Percentiles rank a stretch among this genome's conserved stretches.
These are phyloP conservation scores for Talaromyces ruber DNA, from an alignment of 495 filamentous ascomycete genomes.

Conservation along the genomic window DNA sequence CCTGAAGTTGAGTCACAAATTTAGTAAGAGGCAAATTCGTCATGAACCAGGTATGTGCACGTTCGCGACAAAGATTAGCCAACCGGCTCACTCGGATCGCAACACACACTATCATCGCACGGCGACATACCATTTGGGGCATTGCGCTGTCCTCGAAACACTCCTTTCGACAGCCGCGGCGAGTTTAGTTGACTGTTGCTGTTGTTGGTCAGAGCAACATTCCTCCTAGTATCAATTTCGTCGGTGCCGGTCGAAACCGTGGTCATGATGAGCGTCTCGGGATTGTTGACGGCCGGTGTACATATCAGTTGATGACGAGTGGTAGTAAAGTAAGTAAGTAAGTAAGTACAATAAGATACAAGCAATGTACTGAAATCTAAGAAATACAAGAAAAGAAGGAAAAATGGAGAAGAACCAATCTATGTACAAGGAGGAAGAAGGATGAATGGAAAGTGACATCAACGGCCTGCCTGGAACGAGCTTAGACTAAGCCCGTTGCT, in stretches of 20 bases:
- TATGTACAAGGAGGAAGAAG: constrained; percentile 3
- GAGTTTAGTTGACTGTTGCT: constrained; percentile 9
- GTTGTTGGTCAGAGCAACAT: constrained; percentile 3
- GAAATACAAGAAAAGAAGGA: neutral
- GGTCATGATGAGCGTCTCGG: constrained; percentile 17
- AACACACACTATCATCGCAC: neutral
- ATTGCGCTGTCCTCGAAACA: neutral
- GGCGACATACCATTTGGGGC: neutral
- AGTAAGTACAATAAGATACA: constrained; percentile 11
- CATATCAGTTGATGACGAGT: neutral
- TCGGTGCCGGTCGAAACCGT: constrained; percentile 18
- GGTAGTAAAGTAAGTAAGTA: constrained; percentile 4
- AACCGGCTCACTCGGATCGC: neutral
- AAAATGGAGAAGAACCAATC: neutral
- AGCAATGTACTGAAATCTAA: neutral
- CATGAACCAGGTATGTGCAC: neutral
- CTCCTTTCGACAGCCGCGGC: constrained; percentile 14
- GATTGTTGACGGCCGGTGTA: constrained; percentile 1
- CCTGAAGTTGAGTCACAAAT: neutral
- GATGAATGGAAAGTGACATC: constrained; percentile 23
- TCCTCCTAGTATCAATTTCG: constrained; percentile 9
- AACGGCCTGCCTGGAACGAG: neutral
- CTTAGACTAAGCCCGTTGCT: neutral
- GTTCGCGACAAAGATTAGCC: neutral
- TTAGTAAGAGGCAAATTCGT: neutral